These are phyloP conservation scores for Colletotrichum cordylinicola DNA, from an alignment of 2,329 filamentous ascomycete species.

Conservation along the genomic window DNA sequence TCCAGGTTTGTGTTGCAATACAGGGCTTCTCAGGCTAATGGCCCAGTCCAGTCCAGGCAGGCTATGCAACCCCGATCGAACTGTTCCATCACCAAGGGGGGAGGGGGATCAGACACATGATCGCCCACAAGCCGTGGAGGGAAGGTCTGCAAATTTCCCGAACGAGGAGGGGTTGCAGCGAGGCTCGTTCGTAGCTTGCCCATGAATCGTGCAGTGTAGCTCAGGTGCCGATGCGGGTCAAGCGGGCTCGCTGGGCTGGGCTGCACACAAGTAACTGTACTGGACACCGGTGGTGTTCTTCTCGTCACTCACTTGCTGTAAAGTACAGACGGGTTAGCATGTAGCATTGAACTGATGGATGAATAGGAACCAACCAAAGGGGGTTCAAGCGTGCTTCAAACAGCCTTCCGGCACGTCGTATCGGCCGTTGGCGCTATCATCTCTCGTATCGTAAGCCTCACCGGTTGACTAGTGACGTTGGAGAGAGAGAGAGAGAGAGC, in stretches of 20 bases:
- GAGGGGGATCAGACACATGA: conserved; percentile 7
- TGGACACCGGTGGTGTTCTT: not conserved
- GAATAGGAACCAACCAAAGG: not conserved
- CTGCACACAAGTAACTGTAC: not conserved
- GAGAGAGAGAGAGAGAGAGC: not conserved
- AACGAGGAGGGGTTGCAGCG: conserved; percentile 1
- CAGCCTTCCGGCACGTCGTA: not conserved
- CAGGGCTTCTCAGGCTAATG: not conserved
- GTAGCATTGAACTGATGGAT: not conserved
- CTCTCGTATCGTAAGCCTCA: not conserved
- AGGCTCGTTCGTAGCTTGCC: not conserved
- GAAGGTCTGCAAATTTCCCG: conserved; percentile 16
- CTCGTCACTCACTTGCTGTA: no score
- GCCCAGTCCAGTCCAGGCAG: not conserved
- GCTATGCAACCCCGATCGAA: conserved; percentile 4
- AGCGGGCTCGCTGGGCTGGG: not conserved
- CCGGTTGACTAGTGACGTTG: not conserved
- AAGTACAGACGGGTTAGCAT: not conserved
- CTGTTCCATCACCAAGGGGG: conserved; percentile 1
- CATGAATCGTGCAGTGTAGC: not conserved
- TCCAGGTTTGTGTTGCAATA: not conserved
- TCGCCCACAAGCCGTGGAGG: conserved; percentile 13
- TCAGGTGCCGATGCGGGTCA: conserved; percentile 7
- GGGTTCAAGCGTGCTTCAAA: not conserved
- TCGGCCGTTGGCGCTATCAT: not conserved